Evolutionary conservation across 1,284 basidiomycete species (phyloP), one percentile per base, ranked within the genome.

Genomic region (Ceraceosorus guamensis): DNA sequence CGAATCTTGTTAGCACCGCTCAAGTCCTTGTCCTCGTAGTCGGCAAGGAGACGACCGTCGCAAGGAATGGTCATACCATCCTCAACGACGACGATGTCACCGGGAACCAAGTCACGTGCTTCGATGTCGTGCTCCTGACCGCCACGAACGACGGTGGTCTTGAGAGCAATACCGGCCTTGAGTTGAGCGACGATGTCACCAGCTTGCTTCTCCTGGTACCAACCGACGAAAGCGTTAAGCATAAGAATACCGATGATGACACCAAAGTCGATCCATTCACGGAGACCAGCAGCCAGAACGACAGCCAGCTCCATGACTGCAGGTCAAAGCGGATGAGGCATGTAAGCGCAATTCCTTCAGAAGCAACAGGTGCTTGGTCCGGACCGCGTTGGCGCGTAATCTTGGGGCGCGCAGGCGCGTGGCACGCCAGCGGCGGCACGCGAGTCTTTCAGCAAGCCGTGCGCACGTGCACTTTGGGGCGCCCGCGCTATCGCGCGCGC

Each of bases 161-260:
- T 79, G 56, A 82, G 74, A 5, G 82, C 81, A 59, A 83, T 82
- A 62, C 81, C 81, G 39, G 80, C 80, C 74, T 82, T 82, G 63
- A 83, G 80, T 67, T 82, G 77, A 46, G 80, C 79, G 59, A 81
- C 80, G 66, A 81, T 81, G 68, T 81, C 80, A 54, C 80, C 80
- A 41, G 80, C 77, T 76, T 77, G 72, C 78, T 82, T 82, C 67
- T 82, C 82, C 68, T 83, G 66, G 70, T 82, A 82, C 81, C 82
- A 82, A 53, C 81, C 81, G 62, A 82, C 81, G 55, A 79, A 77
- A 46, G 82, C 81, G 77, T 82, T 82, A 61, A 79, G 71, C 50
- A 77, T 56, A 48, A 67, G 54, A 46, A 62, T 67, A 64, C 73
- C 68, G 55, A 78, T 78, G 56, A 82, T 82, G 50, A 82, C 81